Conservation (phyloP, 1,139 yeast genomes). For the Scheffersomyces insectosa region DNA sequence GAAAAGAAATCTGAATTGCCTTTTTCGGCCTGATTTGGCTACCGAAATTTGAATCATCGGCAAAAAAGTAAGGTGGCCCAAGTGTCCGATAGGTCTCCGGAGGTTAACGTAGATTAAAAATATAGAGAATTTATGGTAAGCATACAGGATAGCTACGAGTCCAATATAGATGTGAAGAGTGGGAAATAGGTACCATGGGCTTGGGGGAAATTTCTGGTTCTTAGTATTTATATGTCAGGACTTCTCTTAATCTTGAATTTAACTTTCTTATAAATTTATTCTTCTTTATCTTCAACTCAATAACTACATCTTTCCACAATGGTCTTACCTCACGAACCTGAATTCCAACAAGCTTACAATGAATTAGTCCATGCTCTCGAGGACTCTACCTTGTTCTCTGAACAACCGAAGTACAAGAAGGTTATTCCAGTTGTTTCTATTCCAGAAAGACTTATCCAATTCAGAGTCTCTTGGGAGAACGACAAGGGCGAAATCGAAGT, state of each 20-base stretch:
- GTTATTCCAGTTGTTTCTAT: slow-evolving; percentile 89
- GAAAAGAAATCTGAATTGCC: neutral
- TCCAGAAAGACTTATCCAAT: slow-evolving; percentile 95
- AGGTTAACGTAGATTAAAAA: no score
- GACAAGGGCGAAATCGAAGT: slow-evolving; percentile 90
- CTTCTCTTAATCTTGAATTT: neutral
- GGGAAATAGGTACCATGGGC: no score
- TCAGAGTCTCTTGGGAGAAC: slow-evolving; percentile 98
- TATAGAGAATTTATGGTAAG: no score
- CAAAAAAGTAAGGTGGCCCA: no score
- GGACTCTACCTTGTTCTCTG: slow-evolving; percentile 86
- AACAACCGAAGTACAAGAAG: slow-evolving; percentile 87
- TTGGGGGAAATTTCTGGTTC: no score
- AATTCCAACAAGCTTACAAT: slow-evolving; percentile 97
- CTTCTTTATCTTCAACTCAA: neutral
- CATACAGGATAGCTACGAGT: no score
- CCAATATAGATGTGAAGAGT: no score
- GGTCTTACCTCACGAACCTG: slow-evolving; percentile 83
- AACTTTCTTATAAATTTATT: neutral
- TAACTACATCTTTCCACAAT: slow-evolving; percentile 21
- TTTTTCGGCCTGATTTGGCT: no score
- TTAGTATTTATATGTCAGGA: no score
- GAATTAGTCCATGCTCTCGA: slow-evolving; percentile 87
- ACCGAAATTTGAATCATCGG: no score
- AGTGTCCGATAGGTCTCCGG: no score